Base-by-base conservation (phyloP, 495 filamentous ascomycete genomes). In the Lepidopterella palustris region DNA sequence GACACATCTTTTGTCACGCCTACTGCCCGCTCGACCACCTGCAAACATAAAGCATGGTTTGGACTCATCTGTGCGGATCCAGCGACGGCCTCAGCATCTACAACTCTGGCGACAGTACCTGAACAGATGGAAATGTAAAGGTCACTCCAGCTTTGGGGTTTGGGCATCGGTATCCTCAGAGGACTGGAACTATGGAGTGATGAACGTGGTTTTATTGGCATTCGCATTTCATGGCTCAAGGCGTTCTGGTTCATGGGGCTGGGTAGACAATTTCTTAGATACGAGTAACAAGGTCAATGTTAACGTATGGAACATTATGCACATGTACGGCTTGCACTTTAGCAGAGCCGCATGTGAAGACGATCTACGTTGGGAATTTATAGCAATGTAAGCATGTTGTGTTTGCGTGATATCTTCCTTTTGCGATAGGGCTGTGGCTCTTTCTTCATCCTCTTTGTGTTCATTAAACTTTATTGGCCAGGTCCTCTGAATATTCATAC, bases 1-100 rank as follows among this genome's bases (percentile, higher is more conserved):
- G 6, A 58, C 74, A 5, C 63, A 68, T 15, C 75, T 74, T 8
- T 69, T 71, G 8, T 71, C n/a, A n/a, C n/a, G n/a, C n/a, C 67
- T 26, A 72, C 75, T 13, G 51, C 72, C 1, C 61, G 65, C 24
- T 61, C 71, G 4, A 64, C 71, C 2, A 49, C 67, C 13, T 51
- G 62, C 47, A 60, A 68, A 29, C 59, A 40, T 15, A 47, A 67
- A 60, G 60, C 23, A 15, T 68, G 59, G 62, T 72, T 72, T 48
- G 70, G 68, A 3, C 31, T 63, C 20, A 58, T 67, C 20, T 67
- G 64, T 26, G 57, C 52, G 11, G 64, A 67, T 28, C 40, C 54
- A 1, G 31, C 52, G 35, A 24, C 52, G 11, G 32, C n/a, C 45
- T 2, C 4, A 11, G 25, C 13, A 20, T 28, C 51, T 23, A 31